Evolutionary conservation across 1,284 basidiomycete genomes (phyloP), one percentile per base, ranked within the genome.

Genomic region (Boletus semigastroideus): DNA sequence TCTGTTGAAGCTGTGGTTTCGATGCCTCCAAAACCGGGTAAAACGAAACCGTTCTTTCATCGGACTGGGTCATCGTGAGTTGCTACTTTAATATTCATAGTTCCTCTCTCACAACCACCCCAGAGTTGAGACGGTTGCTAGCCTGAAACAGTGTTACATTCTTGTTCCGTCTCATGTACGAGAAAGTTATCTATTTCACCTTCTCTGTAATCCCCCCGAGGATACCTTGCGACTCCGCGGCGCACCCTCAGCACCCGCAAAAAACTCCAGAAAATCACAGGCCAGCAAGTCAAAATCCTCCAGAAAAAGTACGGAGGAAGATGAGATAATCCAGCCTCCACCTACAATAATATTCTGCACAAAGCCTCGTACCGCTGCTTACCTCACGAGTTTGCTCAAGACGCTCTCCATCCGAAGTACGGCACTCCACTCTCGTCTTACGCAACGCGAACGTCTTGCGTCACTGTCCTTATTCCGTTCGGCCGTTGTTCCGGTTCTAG

Each of bases 341-440:
- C 81, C 93, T 0, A 99, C 95, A 7, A 98, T 99, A 66, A 94
- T 99, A 58, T 99, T 99, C 71, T 94, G 94, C 55, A 82, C 87
- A 22, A 86, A 87, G 41, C 85, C 94, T 51, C 83, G 86, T 41
- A 96, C 93, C 0, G 95, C 90, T 0, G 95, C 94, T 19, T 94
- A 95, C 62, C 78, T 98, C 46, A 94, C 94, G 40, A 73, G 83
- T 31, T 70, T 96, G 17, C 78, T 98, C 42, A 86, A 91, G 64
- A 80, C 84, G 22, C 78, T 98, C 46, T 80, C 78, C 20, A 90
- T 99, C 58, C 86, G 92, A 27, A 88, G 87, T 53, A 91, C 94
- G 0, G 86, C 95, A 8, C 78, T 99, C 27, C 97, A 99, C 72
- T 98, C 95, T 4, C 85, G 93, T 37, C 80, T 99, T 16, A 92